phyloP scores from a whole-genome alignment of 1,284 basidiomycete genomes.

The Trichosporon inkin region DNA sequence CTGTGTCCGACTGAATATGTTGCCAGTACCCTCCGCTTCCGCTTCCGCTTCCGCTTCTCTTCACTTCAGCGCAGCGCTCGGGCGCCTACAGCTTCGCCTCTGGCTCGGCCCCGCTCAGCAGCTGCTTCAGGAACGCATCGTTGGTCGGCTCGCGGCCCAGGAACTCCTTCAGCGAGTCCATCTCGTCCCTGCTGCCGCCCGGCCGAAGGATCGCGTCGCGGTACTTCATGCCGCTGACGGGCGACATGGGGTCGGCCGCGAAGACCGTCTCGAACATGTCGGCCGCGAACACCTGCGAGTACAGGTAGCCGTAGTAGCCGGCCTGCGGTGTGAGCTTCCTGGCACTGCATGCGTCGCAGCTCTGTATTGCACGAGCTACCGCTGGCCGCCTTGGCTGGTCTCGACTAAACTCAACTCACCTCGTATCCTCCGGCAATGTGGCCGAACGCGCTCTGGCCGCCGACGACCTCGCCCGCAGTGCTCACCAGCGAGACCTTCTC shows the following conservation, averaged over 20 bases:
- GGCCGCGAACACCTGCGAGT: slow-evolving; percentile 23
- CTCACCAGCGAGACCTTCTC: slow-evolving; percentile 21
- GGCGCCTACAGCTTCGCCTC: slow-evolving; percentile 7
- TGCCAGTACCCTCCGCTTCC: no score
- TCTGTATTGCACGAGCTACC: no score
- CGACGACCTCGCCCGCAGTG: slow-evolving; percentile 22
- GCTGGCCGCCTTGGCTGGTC: no score
- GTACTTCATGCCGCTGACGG: slow-evolving; percentile 21
- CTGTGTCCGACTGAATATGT: no score
- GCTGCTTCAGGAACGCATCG: slow-evolving; percentile 25
- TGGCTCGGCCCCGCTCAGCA: slow-evolving; percentile 19
- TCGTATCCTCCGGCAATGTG: slow-evolving; percentile 23
- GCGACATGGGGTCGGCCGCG: slow-evolving; percentile 18
- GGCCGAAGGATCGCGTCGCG: slow-evolving; percentile 20
- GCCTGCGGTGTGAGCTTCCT: no score
- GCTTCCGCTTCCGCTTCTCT: background rate
- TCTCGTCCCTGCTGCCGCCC: slow-evolving; percentile 13
- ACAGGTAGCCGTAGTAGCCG: slow-evolving; percentile 25
- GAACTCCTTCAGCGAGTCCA: slow-evolving; percentile 7
- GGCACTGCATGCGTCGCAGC: no score
- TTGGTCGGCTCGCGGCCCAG: slow-evolving; percentile 23
- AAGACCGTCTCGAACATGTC: slow-evolving; percentile 26
- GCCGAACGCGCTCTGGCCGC: slow-evolving; percentile 23
- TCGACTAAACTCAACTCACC: no score
- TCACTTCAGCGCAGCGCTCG: background rate